Evolutionary conservation across 2,329 filamentous ascomycete species (phyloP).

Genomic region (Hysterium pulicare): DNA sequence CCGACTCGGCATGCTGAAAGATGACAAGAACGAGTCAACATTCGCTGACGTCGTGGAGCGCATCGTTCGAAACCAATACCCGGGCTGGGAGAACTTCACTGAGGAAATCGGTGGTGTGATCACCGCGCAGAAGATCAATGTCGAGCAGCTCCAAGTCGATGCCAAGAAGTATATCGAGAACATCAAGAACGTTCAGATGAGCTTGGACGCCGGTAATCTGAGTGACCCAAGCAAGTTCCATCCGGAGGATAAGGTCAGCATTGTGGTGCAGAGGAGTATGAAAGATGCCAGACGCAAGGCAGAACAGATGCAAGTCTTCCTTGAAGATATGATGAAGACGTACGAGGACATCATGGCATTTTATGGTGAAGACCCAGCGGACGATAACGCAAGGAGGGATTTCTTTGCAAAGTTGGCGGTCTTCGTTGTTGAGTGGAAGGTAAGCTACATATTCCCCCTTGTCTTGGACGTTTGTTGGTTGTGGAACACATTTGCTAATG

Average conservation of each 20-base stretch:
- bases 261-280: conserved; percentile 89
- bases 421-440: conserved; percentile 91
- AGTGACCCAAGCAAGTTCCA: conserved; percentile 98
- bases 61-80: conserved; percentile 93
- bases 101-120: conserved; percentile 81
- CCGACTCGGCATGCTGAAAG: conserved; percentile 94
- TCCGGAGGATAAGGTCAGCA: conserved; percentile 88
- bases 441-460: conserved; percentile 30
- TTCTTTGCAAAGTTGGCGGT: conserved; percentile 92
- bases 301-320: conserved; percentile 88
- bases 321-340: conserved; percentile 86
- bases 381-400: conserved; percentile 89
- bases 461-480: background rate
- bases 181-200: conserved; percentile 88
- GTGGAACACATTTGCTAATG: too few species aligned
- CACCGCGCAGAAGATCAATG: conserved; percentile 82
- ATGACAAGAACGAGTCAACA: conserved; percentile 96
- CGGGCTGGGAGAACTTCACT: conserved; percentile 87
- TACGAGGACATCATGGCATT: conserved; percentile 96
- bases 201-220: conserved; percentile 87
- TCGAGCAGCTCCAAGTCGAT: conserved; percentile 84
- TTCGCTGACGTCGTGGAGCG: conserved; percentile 94
- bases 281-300: conserved; percentile 95
- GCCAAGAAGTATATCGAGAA: conserved; percentile 92
- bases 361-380: conserved; percentile 88